Base-by-base conservation (phyloP, 805 yeast genomes). In the Teunomyces stri region DNA sequence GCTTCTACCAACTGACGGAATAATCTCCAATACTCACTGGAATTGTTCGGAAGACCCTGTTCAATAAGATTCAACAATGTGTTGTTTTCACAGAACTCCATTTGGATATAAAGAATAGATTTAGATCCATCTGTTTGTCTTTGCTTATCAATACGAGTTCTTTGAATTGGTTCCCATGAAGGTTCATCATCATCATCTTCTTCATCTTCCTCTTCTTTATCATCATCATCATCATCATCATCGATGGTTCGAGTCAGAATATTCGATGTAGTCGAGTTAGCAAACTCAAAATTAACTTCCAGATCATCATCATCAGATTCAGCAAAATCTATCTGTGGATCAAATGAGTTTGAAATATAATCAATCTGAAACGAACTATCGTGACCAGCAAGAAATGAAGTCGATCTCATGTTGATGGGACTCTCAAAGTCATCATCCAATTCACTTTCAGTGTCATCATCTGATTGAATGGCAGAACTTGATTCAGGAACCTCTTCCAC, bases 11-110 rank as follows among this genome's bases (percentile, higher is more conserved):
- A 80, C 61, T 92, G 97, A 38, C 96, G 75, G 52, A 94, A 78
- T 4, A 92, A 72, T 49, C 97, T 74, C 96, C 97, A 94, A 60
- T 91, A 92, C 56, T 88, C 95, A 49, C 81, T 86, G 0, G 88
- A 72, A 42, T 87, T 81, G 7, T 70, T 70, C 4, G 84, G 87
- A 10, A 94, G 72, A 0, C 89, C 90, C 35, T 81, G 79, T 45
- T 76, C 79, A 41, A 94, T 92, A 51, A 94, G 70, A 66, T 94
- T 96, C 44, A 79, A 78, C 25, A 94, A 68, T 0, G 99, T 92
- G 48, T 88, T 89, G 60, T 92, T 94, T 59, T 94, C 99, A 68
- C 99, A 94, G 58, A 94, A 94, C 64, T 94, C 99, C 99, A 94
- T 94, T 61, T 94, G 99, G 55, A 94, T 94, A 62, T 88, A 94